Evolutionary conservation across 257 asterid species (phyloP).

Genomic region (Petrea volubilis): DNA sequence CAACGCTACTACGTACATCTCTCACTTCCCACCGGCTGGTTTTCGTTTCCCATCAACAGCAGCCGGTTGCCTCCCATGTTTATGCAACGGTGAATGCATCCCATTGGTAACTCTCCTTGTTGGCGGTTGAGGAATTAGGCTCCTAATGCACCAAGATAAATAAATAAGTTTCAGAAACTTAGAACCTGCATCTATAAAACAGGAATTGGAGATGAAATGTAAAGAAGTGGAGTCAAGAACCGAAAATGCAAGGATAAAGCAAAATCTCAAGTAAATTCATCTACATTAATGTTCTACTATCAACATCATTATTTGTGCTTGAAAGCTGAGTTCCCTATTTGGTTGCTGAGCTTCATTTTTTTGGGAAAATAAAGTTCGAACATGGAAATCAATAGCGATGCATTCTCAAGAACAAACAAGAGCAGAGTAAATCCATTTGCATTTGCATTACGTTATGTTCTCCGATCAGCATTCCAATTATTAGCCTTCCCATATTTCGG

Average conservation of each 20-base stretch:
- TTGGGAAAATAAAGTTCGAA: background rate
- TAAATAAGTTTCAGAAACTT: too few relatives aligned
- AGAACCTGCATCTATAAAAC: background rate
- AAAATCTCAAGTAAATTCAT: background rate
- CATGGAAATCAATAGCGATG: background rate
- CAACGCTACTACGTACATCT: background rate
- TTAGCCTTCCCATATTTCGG: background rate
- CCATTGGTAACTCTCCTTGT: conserved; percentile 51
- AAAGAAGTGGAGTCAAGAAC: background rate
- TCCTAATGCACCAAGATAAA: too few relatives aligned
- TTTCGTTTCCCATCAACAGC: conserved; percentile 51
- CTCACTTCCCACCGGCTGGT: conserved; percentile 54
- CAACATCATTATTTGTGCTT: background rate
- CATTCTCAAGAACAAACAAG: background rate
- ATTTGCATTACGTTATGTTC: background rate
- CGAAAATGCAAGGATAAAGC: background rate
- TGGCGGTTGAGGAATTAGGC: conserved; percentile 60
- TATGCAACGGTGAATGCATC: conserved; percentile 37
- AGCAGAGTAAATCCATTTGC: background rate
- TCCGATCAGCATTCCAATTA: background rate
- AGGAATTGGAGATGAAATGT: background rate
- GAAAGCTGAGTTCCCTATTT: background rate
- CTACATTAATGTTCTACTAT: background rate
- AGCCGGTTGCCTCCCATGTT: conserved; percentile 42
- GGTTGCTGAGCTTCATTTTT: too few relatives aligned